Conservation (phyloP, 768 basidiomycete genomes). For the Mycena vulgaris region DNA sequence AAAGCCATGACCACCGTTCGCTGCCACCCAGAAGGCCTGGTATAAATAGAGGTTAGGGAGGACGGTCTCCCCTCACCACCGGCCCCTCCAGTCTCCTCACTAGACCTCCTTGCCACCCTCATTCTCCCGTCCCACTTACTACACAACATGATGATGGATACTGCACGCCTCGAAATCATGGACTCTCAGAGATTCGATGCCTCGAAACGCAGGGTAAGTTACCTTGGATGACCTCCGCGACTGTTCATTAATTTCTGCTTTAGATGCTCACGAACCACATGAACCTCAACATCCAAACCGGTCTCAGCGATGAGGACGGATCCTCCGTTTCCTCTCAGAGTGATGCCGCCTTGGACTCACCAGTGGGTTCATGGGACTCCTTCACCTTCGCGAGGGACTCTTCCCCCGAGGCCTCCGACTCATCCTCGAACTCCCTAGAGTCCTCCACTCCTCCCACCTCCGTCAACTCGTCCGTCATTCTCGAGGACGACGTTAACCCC, state of each 20-base stretch:
- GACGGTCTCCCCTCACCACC: background rate
- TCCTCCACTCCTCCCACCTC: conserved; percentile 25
- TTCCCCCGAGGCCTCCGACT: conserved; percentile 6
- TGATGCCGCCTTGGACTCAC: background rate
- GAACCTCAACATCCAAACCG: conserved; percentile 27
- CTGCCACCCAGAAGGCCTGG: conserved; percentile 17
- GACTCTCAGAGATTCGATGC: conserved; percentile 29
- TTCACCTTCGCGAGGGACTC: background rate
- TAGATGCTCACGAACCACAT: conserved; percentile 1
- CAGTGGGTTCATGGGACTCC: conserved; percentile 18
- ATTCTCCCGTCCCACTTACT: background rate
- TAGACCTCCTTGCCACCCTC: background rate
- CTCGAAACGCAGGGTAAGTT: conserved; percentile 22
- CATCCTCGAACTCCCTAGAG: conserved; percentile 9
- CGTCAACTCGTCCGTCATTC: conserved; percentile 2
- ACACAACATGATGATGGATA: conserved; percentile 20
- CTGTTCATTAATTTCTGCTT: background rate
- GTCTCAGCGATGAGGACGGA: conserved; percentile 13
- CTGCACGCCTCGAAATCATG: conserved; percentile 29
- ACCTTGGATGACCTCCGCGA: background rate
- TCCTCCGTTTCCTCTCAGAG: background rate
- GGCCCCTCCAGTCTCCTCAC: background rate
- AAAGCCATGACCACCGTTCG: conserved; percentile 9
- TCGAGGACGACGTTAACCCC: conserved; percentile 17
- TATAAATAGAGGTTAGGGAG: conserved; percentile 26